Evolutionary conservation across 73 alveolate species (phyloP).

Genomic region (Symbiodinium pilosum): DNA sequence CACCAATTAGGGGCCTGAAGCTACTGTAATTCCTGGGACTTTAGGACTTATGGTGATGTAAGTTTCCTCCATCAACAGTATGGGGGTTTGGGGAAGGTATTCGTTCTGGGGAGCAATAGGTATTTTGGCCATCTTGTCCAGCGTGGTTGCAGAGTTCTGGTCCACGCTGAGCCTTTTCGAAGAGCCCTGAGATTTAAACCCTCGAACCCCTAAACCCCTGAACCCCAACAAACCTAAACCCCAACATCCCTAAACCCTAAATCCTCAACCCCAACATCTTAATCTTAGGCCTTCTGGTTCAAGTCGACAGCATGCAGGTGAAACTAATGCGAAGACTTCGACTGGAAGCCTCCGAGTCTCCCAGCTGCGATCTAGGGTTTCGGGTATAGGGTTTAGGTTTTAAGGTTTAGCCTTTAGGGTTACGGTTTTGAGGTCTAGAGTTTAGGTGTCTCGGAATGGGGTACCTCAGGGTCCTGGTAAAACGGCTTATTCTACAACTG

Average conservation of each 20-base stretch:
- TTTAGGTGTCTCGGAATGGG: too few relatives aligned
- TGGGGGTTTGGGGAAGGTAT: too few relatives aligned
- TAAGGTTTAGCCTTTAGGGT: background rate
- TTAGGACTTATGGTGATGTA: too few relatives aligned
- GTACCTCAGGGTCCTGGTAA: too few relatives aligned
- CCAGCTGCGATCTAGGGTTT: background rate
- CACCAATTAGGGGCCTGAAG: too few relatives aligned
- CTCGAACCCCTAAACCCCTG: background rate
- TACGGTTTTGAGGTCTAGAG: too few relatives aligned
- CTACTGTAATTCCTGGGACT: background rate
- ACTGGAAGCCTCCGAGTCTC: constrained; percentile 34
- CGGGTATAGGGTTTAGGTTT: background rate
- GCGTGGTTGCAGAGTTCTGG: too few relatives aligned
- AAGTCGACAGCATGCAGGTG: constrained; percentile 17
- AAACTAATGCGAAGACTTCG: constrained; percentile 50
- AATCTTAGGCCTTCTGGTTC: background rate
- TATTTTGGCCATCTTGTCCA: too few relatives aligned
- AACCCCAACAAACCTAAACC: background rate
- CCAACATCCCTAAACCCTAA: background rate
- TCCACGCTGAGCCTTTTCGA: too few relatives aligned
- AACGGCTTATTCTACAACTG: too few relatives aligned
- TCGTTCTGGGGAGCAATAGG: too few relatives aligned
- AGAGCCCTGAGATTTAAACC: background rate
- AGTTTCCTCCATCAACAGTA: too few relatives aligned
- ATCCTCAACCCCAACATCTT: background rate